Percentiles rank a stretch among this genome's conserved stretches.
Conservation (phyloP, 2,329 filamentous ascomycete genomes). For the Gaeumannomyces sp. region DNA sequence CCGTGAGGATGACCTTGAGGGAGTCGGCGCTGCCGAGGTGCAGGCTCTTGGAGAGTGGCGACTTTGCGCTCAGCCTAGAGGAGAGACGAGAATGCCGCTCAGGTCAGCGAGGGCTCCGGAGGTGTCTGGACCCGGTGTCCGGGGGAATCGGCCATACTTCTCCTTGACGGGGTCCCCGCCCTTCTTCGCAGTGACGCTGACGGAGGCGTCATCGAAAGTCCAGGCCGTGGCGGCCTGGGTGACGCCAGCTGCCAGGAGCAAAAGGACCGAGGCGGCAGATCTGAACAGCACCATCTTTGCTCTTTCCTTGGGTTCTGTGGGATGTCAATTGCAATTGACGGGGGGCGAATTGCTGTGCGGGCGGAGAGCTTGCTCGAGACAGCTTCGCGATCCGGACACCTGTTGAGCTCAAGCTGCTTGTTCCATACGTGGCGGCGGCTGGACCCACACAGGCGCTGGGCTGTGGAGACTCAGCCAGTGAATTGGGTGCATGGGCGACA, state of each 20-base stretch:
- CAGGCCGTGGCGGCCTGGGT: conserved; percentile 54
- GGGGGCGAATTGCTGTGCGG: not conserved
- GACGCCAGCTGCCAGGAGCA: conserved; percentile 43
- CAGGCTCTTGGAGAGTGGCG: conserved; percentile 57
- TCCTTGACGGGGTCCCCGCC: conserved; percentile 54
- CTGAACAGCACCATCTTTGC: conserved; percentile 34
- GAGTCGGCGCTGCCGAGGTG: conserved; percentile 62
- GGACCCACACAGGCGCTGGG: not conserved
- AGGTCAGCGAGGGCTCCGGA: conserved; percentile 14
- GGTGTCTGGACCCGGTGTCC: not conserved
- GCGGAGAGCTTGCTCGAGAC: not conserved
- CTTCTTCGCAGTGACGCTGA: conserved; percentile 62
- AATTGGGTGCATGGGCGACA: not conserved
- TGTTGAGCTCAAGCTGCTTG: conserved; percentile 8
- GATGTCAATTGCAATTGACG: conserved; percentile 3
- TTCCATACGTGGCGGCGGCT: conserved; percentile 13
- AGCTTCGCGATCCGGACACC: conserved; percentile 10
- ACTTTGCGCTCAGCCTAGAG: conserved; percentile 51
- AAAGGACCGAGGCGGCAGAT: conserved; percentile 32
- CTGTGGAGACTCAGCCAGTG: not conserved
- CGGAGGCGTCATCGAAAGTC: conserved; percentile 67
- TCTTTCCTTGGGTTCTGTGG: conserved; percentile 4
- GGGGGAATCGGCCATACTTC: conserved; percentile 46
- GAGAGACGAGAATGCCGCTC: conserved; percentile 16
- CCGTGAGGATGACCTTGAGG: conserved; percentile 75